A percentile compares a stretch with the other conserved stretches of the same genome.
Conservation (phyloP, 2,329 filamentous ascomycete species). For the Fusarium sp. region DNA sequence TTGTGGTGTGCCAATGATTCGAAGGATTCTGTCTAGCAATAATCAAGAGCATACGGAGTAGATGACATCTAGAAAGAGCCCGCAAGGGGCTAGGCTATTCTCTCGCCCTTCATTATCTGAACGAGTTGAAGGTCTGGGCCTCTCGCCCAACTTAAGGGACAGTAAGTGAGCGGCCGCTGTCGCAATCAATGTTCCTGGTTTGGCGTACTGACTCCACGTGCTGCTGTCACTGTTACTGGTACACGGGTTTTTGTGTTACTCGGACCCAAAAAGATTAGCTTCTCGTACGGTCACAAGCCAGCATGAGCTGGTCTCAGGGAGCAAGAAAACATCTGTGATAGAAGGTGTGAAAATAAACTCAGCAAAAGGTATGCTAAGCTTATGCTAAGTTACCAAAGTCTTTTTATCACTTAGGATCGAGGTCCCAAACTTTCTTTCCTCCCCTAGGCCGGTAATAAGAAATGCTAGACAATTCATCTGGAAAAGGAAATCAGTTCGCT, state of each 20-base stretch:
- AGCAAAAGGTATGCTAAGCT: background rate
- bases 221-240: background rate
- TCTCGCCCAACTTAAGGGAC: constrained; percentile 5
- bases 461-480: background rate
- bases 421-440: background rate
- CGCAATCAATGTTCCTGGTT: constrained; percentile 4
- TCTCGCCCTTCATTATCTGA: background rate
- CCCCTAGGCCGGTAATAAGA: background rate
- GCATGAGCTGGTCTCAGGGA: background rate
- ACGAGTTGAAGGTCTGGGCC: constrained; percentile 10
- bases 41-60: background rate
- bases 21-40: background rate
- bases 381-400: background rate
- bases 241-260: background rate
- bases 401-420: background rate
- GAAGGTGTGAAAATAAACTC: background rate
- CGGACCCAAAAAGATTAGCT: background rate
- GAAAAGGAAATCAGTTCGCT: background rate
- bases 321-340: background rate
- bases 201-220: background rate
- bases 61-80: background rate
- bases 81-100: constrained; percentile 14
- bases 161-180: background rate
- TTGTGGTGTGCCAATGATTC: background rate
- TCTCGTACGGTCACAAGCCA: background rate